Evolutionary conservation across 371 early-diverging fungal genomes (phyloP).

Genomic region (Ordospora colligata): DNA sequence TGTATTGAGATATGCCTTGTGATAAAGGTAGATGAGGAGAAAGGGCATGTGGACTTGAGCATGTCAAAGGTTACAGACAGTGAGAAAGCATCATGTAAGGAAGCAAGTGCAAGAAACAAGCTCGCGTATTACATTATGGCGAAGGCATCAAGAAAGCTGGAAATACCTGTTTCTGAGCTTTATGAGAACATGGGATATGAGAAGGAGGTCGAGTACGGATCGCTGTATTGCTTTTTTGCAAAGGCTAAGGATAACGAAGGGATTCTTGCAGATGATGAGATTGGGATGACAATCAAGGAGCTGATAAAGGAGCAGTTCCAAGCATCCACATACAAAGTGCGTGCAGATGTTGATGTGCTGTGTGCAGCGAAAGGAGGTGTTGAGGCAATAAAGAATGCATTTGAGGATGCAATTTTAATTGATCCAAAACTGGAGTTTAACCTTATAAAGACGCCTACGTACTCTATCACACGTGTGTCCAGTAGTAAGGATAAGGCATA

Average conservation of each 20-base stretch:
- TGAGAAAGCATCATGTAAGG: constrained; percentile 81
- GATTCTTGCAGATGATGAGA: constrained; percentile 25
- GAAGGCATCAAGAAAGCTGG: constrained; percentile 79
- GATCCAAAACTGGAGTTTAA: constrained; percentile 61
- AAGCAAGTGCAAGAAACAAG: constrained; percentile 86
- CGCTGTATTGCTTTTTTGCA: constrained; percentile 62
- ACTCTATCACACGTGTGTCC: constrained; percentile 47
- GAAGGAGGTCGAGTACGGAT: constrained; percentile 91
- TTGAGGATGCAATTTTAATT: constrained; percentile 74
- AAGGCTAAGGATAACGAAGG: constrained; percentile 38
- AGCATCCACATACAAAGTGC: constrained; percentile 48
- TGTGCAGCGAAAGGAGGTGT: constrained; percentile 91
- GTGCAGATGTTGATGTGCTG: constrained; percentile 78
- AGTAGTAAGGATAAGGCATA: constrained; percentile 51
- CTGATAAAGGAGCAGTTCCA: constrained; percentile 52
- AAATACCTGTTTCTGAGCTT: constrained; percentile 68
- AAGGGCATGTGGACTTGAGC: constrained; percentile 96
- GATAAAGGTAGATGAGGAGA: constrained; percentile 90
- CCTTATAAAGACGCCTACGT: constrained; percentile 56
- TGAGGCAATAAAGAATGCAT: constrained; percentile 80
- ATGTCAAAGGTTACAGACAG: constrained; percentile 91
- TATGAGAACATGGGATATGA: constrained; percentile 87
- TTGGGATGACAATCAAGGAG: constrained; percentile 37
- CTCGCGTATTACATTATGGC: constrained; percentile 70
- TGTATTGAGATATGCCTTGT: constrained; percentile 89